Evolutionary conservation across 129 eudicot genomes (phyloP).

Genomic region (Kitagawia praeruptora): DNA sequence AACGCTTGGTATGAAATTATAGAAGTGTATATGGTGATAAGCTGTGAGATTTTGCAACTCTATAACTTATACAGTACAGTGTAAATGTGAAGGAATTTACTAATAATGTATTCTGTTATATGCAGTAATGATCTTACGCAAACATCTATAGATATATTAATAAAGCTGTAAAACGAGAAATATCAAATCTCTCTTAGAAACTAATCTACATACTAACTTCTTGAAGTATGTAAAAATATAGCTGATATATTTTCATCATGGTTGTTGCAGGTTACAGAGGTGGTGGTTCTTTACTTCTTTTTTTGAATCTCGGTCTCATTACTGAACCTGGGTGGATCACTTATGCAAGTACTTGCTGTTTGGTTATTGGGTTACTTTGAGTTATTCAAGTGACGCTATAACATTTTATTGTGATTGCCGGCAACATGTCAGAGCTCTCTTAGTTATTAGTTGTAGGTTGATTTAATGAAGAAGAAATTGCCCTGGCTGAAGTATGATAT

Average conservation of each 20-base stretch:
- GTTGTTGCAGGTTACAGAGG: constrained; percentile 67
- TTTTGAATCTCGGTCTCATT: constrained; percentile 74
- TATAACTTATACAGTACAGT: no score
- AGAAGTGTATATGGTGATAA: not conserved
- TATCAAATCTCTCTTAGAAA: not conserved
- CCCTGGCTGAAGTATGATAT: no score
- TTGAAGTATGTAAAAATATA: not conserved
- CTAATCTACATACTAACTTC: not conserved
- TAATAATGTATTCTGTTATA: constrained; percentile 37
- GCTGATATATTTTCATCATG: not conserved
- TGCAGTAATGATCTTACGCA: no score
- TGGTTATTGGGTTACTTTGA: no score
- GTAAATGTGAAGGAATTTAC: constrained; percentile 47
- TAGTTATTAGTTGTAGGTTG: no score
- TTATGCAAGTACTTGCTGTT: no score
- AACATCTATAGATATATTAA: not conserved
- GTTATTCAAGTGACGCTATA: no score
- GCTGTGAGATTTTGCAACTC: no score
- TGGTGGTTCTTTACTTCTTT: constrained; percentile 35
- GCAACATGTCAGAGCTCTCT: no score
- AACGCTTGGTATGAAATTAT: not conserved
- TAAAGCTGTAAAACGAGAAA: not conserved
- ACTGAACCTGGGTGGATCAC: constrained; percentile 96
- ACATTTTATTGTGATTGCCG: no score
- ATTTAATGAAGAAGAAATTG: no score